These are phyloP conservation scores for Cadophora malorum DNA, from an alignment of 2,329 filamentous ascomycete genomes.

Conservation along the genomic window DNA sequence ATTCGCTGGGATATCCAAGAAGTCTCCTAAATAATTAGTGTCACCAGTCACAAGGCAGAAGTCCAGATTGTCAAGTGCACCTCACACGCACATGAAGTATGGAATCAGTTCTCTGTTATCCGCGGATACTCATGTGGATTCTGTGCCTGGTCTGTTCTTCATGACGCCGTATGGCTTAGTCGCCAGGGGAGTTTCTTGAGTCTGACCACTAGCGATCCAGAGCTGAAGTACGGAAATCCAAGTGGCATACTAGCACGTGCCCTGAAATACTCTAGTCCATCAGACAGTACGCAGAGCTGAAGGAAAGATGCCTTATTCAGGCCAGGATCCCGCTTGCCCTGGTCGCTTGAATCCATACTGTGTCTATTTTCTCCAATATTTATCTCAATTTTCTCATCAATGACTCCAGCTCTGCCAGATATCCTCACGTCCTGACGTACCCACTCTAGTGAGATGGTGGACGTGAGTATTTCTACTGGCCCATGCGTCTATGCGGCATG, in stretches of 20 bases:
- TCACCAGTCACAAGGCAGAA: conserved; percentile 27
- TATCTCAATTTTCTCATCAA: conserved; percentile 14
- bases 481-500: conserved; percentile 23
- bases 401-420: conserved; percentile 17
- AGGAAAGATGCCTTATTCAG: conserved; percentile 23
- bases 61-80: conserved; percentile 14
- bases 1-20: conserved; percentile 13
- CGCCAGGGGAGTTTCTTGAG: neutral
- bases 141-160: conserved; percentile 20
- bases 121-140: conserved; percentile 6
- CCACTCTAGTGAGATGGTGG: conserved; percentile 15
- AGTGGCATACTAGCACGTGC: conserved; percentile 26
- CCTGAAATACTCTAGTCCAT: conserved; percentile 18
- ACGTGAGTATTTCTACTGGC: conserved; percentile 23
- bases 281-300: conserved; percentile 23
- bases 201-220: conserved; percentile 23
- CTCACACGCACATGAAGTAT: conserved; percentile 10
- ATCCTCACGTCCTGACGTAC: conserved; percentile 19
- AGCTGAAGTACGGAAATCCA: conserved; percentile 9
- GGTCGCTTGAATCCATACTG: conserved; percentile 7
- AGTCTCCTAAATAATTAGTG: conserved; percentile 7
- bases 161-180: conserved; percentile 16
- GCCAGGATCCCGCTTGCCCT: conserved; percentile 17
- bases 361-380: conserved; percentile 24
- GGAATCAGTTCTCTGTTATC: conserved; percentile 5